Base-by-base conservation (phyloP, 768 basidiomycete genomes). In the Auriscalpium vulgare region DNA sequence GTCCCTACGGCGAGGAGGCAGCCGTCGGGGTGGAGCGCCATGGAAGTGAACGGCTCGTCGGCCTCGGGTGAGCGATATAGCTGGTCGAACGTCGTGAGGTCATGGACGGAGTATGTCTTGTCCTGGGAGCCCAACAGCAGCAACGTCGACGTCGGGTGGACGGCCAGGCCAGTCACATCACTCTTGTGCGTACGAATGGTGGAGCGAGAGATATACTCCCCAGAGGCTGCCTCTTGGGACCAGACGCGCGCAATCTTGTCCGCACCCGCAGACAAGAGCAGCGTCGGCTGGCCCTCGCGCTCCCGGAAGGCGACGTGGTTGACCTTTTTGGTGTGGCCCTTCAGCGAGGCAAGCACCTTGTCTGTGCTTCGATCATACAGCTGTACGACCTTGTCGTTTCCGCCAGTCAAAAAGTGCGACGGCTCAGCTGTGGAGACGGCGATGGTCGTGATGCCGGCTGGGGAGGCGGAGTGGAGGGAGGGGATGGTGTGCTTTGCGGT, bases 241-340 rank as follows among this genome's bases (percentile, higher is more conserved):
- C 95, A 99, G 29, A 93, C 78, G 71, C 92, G 91, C 37, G 91
- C 89, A 59, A 92, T 87, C 75, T 97, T 97, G 77, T 99, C 97
- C 13, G 91, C 89, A 59, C 89, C 84, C 4, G 82, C 88, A 48
- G 94, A 95, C 47, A 95, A 71, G 49, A 95, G 70, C 43, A 92
- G 72, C 0, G 85, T 86, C 13, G 80, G 71, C n/a, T 87, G 80
- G 50, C 83, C 85, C 14, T 86, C 84, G 7, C 75, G 76, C 66
- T 95, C 92, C 49, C 89, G 82, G 71, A 95, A 83, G 1, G 88
- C 84, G 61, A 97, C 94, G 56, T 91, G 85, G 59, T 89, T 95
- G 70, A 98, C 74, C 67, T 89, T 91, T n/a, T 97, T 97, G 37
- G 89, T 89, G 73, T 99, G 95, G 11, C 94, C 95, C 69, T 95